Base-by-base conservation (phyloP, 83 land plant genomes). In the Picea abies region DNA sequence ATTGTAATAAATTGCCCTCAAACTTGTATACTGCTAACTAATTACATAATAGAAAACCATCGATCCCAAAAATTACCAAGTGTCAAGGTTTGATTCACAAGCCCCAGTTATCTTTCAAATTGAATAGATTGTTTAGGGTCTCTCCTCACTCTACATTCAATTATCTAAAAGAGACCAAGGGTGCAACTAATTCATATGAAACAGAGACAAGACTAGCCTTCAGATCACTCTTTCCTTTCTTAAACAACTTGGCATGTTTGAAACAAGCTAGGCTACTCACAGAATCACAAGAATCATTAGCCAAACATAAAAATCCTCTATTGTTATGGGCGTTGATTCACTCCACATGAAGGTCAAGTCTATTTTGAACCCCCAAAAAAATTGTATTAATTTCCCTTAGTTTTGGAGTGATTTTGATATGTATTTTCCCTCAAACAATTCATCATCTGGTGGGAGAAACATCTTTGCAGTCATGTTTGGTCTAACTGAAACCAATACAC, bases 61-160 rank as follows among this genome's bases (percentile, higher is more conserved):
- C 35, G 2, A 35, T 35, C 35, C 35, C 35, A 35, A 35, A 35
- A 35, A 35, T 35, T 35, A 35, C 35, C 35, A 35, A 35, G 35
- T 35, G 35, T 35, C 35, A 35, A 35, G 35, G 35, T 35, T 35
- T 35, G 1, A 35, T 35, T 35, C 35, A 35, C 35, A 35, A 35
- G 35, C 35, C 1, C 35, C 35, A 35, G 35, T 70, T 63, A 87
- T 89, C 91, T 89, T 87, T 89, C 85, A 90, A 72, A 82, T 90
- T 89, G 19, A 90, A 77, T 49, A 84, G 82, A 16, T 85, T 88
- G 81, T 87, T 83, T 56, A 90, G 76, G 14, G 84, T 65, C 80
- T 87, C 72, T 76, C 84, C 83, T 63, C 91, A 76, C 85, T 83
- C 69, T 14, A 32, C 25, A 65, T 82, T 81, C 72, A 87, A 41